Evolutionary conservation across 176 grass and related monocot genomes (phyloP).

Genomic region (Hyparrhenia diplandra): DNA sequence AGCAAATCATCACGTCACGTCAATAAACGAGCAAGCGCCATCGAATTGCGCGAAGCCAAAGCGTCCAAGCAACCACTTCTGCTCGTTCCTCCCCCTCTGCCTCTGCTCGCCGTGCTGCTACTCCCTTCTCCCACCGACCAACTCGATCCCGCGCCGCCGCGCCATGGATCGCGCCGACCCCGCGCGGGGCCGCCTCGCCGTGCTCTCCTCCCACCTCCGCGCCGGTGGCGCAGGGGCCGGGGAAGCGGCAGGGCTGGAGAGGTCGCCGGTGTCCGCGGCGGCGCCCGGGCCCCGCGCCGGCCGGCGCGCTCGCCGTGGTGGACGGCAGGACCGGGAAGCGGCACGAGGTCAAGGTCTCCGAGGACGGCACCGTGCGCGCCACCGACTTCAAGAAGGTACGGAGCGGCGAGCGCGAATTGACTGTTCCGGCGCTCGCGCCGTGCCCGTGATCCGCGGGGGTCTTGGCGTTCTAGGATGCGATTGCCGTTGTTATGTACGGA

Average conservation of each 20-base stretch:
- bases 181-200: slow-evolving; percentile 46
- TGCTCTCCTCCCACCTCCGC: slow-evolving; percentile 51
- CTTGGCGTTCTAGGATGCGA: neutral
- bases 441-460: neutral
- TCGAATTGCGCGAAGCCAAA: slow-evolving; percentile 16
- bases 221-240: neutral
- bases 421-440: neutral
- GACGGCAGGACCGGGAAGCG: slow-evolving; percentile 64
- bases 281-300: slow-evolving; percentile 36
- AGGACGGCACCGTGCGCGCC: slow-evolving; percentile 77
- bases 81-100: neutral
- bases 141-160: neutral
- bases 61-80: slow-evolving; percentile 37
- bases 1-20: too few relatives aligned
- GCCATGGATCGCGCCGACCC: slow-evolving; percentile 49
- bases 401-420: neutral
- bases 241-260: slow-evolving; percentile 40
- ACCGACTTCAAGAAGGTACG: slow-evolving; percentile 83
- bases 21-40: neutral
- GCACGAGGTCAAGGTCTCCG: slow-evolving; percentile 64
- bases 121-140: neutral
- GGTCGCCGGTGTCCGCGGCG: slow-evolving; percentile 36
- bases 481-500: neutral
- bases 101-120: neutral
- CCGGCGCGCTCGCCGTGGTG: slow-evolving; percentile 53